Evolutionary conservation across 768 basidiomycete genomes (phyloP), one percentile per base, ranked within the genome.

Genomic region (Tricholoma saponaceum): DNA sequence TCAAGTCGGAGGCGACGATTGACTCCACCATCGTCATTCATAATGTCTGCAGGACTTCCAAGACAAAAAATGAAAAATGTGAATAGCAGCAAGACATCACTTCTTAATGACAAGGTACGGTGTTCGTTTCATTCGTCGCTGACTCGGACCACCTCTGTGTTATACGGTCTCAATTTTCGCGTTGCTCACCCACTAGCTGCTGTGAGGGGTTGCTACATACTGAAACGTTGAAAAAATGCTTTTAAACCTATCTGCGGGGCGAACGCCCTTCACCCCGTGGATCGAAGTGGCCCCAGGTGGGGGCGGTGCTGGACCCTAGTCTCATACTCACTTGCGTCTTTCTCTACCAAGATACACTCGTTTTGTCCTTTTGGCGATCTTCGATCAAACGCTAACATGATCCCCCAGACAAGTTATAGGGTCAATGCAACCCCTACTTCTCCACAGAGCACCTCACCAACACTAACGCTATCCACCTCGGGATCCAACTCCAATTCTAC

Each of bases 381-480:
- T 30, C 26, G 20, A 50, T 18, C 28, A 8, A 10, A 9, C 47
- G 14, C 28, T 57, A 44, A 59, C 55, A 33, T 58, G 18, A 28
- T 23, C n/a, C 47, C n/a, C 9, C 56, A 69, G 69, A 63, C 63
- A 44, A 69, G 59, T 52, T 69, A 69, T 43, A 64, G 50, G 55
- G 66, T 67, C 28, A 62, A 62, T 25, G 67, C 70, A 41, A 66
- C 71, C 0, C 66, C 71, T 37, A 64, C 72, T 14, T 74, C 76
- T 16, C 73, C 76, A 23, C 65, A 69, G 18, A 66, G 68, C 52
- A 73, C 74, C 3, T 74, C 75, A 22, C 76, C 77, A 39, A 70
- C 72, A 16, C 67, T 76, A 30, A 74, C 75, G 7, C 75, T 76
- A 55, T 77, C 77, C n/a, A 66, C 68, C 25, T 78, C 76, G 16